Conservation (phyloP, 148 eudicot species). For the Persicaria tinctoria region DNA sequence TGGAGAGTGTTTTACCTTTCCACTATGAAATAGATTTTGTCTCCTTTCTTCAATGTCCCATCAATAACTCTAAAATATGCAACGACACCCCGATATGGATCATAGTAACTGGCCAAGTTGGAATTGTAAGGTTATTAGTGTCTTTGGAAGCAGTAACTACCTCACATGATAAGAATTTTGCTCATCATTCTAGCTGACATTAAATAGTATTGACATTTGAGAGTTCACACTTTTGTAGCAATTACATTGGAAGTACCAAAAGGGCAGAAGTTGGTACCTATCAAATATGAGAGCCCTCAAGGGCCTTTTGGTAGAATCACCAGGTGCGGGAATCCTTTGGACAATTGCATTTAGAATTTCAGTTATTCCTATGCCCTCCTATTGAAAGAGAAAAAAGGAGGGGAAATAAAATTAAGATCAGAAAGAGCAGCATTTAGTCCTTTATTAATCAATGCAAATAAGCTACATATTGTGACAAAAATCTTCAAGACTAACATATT, state of each 20-base stretch:
- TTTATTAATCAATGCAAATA: not conserved
- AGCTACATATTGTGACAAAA: not conserved
- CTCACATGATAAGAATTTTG: not conserved
- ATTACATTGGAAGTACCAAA: not conserved
- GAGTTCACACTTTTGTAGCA: not conserved
- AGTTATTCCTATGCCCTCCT: slow-evolving; percentile 93
- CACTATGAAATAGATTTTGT: slow-evolving; percentile 79
- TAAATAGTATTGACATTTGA: not conserved
- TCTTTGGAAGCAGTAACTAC: not conserved
- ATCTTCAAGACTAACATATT: not conserved
- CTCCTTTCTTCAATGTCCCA: slow-evolving; percentile 91
- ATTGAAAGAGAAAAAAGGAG: not conserved
- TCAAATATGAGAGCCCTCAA: slow-evolving; percentile 98
- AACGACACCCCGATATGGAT: slow-evolving; percentile 87
- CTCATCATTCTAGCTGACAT: not conserved
- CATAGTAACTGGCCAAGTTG: slow-evolving; percentile 74
- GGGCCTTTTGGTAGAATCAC: slow-evolving; percentile 52
- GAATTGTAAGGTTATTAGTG: not conserved
- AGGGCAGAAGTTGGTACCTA: slow-evolving; percentile 42
- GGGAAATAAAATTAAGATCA: not conserved
- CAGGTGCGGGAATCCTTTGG: slow-evolving; percentile 76
- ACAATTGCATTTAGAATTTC: slow-evolving; percentile 88
- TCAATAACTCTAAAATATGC: slow-evolving; percentile 95
- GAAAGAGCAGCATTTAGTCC: not conserved
- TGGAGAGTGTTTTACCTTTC: slow-evolving; percentile 46